These are phyloP conservation scores for Toxoplasma gondii DNA, from an alignment of 169 alveolate genomes.

Conservation along the genomic window DNA sequence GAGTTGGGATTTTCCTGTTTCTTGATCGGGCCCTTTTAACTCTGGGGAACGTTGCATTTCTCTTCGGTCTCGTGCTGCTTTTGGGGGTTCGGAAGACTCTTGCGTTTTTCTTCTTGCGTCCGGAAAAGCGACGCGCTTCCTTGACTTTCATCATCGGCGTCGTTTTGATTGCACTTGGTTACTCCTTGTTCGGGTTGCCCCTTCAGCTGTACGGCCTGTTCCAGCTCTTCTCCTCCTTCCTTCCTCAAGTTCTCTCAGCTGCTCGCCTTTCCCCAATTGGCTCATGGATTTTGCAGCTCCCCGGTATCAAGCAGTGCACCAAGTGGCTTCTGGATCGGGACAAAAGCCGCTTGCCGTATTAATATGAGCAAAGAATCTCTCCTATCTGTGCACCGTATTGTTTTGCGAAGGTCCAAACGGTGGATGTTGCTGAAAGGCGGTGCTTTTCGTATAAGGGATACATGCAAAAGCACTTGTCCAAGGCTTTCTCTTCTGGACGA, in stretches of 20 bases:
- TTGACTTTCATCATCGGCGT: slow-evolving; percentile 64
- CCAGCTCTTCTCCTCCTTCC: slow-evolving; percentile 69
- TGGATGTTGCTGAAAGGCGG: no score
- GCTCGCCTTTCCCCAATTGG: slow-evolving; percentile 67
- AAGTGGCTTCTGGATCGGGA: slow-evolving; percentile 65
- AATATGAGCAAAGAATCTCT: neutral
- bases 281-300: slow-evolving; percentile 66
- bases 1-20: slow-evolving; percentile 65
- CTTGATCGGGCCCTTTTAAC: slow-evolving; percentile 71
- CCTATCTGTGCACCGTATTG: no score
- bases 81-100: slow-evolving; percentile 68
- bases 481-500: no score
- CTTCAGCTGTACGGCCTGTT: slow-evolving; percentile 70
- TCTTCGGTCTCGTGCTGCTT: slow-evolving; percentile 68
- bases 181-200: slow-evolving; percentile 66
- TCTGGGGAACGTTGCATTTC: slow-evolving; percentile 70
- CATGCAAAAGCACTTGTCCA: no score
- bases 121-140: slow-evolving; percentile 69
- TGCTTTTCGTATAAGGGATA: no score
- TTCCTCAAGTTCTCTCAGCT: slow-evolving; percentile 68
- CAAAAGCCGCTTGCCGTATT: slow-evolving; percentile 46
- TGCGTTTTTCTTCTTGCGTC: slow-evolving; percentile 63
- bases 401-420: no score
- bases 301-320: slow-evolving; percentile 66
- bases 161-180: slow-evolving; percentile 65